These are phyloP conservation scores for Tolypocladium tropicale DNA, from an alignment of 2,329 filamentous ascomycete species.

Conservation along the genomic window DNA sequence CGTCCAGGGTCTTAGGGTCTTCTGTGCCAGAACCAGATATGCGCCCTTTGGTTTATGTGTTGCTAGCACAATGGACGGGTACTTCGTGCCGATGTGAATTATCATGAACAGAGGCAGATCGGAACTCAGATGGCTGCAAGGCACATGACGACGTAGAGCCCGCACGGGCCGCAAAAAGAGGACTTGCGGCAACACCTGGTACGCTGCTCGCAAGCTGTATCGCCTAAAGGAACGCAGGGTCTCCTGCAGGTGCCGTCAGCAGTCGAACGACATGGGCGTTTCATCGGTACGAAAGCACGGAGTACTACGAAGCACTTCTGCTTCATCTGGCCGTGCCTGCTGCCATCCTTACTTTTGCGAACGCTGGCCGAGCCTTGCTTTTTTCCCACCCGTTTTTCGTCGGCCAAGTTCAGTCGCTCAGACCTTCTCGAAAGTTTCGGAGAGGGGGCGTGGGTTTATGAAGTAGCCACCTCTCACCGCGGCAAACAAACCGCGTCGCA, in stretches of 20 bases:
- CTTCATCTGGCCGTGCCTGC: background rate
- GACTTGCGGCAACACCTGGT: background rate
- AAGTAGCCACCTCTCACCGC: background rate
- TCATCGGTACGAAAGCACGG: too few species aligned
- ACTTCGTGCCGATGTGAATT: background rate
- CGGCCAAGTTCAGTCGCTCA: background rate
- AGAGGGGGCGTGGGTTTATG: background rate
- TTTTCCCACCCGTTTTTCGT: background rate
- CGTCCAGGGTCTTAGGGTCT: too few species aligned
- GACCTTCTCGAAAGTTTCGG: conserved; percentile 5
- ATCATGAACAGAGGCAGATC: background rate
- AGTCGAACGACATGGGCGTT: background rate
- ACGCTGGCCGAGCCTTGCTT: background rate
- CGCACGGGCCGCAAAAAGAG: background rate
- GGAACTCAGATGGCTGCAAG: background rate
- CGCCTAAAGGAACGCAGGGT: background rate
- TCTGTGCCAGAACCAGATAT: too few species aligned
- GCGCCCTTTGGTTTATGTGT: background rate
- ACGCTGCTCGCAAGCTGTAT: background rate
- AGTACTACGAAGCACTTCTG: too few species aligned
- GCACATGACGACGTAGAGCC: background rate
- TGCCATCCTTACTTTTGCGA: background rate
- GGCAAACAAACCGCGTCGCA: background rate
- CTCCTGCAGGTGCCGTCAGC: background rate
- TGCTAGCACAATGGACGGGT: background rate